Evolutionary conservation across 2,329 filamentous ascomycete genomes (phyloP), one percentile per base, ranked within the genome.

Genomic region (Colletotrichum sidae): DNA sequence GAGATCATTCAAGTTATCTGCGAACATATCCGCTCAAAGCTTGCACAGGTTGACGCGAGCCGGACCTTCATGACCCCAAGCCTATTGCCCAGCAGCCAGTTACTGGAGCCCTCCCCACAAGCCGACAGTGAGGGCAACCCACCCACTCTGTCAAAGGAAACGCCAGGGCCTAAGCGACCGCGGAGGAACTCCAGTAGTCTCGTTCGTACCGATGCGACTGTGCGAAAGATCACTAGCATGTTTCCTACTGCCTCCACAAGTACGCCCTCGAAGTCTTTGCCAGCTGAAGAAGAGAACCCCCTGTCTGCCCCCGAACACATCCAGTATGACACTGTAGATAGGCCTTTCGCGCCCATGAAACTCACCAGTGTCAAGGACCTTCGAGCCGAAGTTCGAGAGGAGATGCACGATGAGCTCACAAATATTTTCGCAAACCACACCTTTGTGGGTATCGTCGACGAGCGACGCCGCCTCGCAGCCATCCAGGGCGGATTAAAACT

Each of bases 181-280:
- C 69, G 77, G 75, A 77, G 77, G 72, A 78, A 79, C 67, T 79
- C 80, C 17, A 96, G 96, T 74, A 97, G 92, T 60, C 87, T 99
- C 11, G 90, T 99, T 3, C 89, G 96, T 17, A 98, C 95, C 10
- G 96, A 99, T 75, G 89, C 92, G 1, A 92, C 90, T 65, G 84
- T 93, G 69, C 91, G 94, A 64, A 99, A 99, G 76, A 99, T 99
- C 68, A 99, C 96, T 0, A 94, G 92, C 67, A 98, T 99, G 95
- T 88, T 99, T 38, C 85, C 88, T n/a, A 85, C 89, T 15, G 79
- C 82, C 55, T 69, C 73, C 25, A 72, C 80, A 42, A 76, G 77
- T 7, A 65, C 52, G 8, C 53, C 55, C 7, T 67, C 55, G 35
- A 51, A 51, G 38, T 38, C 55, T 2, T 54, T 64, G 2, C n/a